Conservation (phyloP, 1,139 yeast species). For the Chernovozyma sophiae-reginae region DNA sequence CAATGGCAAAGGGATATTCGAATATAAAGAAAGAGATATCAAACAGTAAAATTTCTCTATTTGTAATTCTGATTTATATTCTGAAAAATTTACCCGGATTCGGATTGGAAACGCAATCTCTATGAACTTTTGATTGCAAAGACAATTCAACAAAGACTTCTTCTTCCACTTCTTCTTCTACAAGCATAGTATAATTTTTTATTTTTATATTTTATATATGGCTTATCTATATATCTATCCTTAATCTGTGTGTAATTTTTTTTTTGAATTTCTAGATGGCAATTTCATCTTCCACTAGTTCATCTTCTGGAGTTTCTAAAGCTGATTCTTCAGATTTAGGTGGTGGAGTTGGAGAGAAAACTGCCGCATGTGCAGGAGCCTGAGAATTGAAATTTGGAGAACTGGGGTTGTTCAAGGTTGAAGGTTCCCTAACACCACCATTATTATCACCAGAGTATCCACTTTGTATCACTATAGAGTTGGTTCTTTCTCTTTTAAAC, state of each 20-base stretch:
- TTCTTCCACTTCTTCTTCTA: no score
- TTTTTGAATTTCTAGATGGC: background rate
- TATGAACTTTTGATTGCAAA: no score
- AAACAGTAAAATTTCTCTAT: no score
- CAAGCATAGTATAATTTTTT: no score
- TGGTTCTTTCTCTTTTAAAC: slow-evolving; percentile 5
- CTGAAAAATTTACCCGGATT: no score
- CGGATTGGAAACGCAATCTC: no score
- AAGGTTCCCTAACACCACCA: background rate
- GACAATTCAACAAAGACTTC: no score
- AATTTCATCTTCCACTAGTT: background rate
- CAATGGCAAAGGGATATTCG: slow-evolving; percentile 8
- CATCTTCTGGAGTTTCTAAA: background rate
- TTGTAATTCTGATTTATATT: no score
- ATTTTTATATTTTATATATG: no score
- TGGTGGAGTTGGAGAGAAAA: slow-evolving; percentile 7
- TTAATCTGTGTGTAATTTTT: background rate
- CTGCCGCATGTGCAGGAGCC: slow-evolving; percentile 3
- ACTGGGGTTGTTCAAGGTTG: background rate
- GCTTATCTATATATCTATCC: background rate
- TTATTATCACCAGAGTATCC: slow-evolving; percentile 4
- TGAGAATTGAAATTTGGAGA: slow-evolving; percentile 1
- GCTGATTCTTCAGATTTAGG: slow-evolving; percentile 7
- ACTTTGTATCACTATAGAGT: no score
- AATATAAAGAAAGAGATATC: slow-evolving; percentile 6